Evolutionary conservation across 768 basidiomycete genomes (phyloP).

Genomic region (Fomitopsis serialis): DNA sequence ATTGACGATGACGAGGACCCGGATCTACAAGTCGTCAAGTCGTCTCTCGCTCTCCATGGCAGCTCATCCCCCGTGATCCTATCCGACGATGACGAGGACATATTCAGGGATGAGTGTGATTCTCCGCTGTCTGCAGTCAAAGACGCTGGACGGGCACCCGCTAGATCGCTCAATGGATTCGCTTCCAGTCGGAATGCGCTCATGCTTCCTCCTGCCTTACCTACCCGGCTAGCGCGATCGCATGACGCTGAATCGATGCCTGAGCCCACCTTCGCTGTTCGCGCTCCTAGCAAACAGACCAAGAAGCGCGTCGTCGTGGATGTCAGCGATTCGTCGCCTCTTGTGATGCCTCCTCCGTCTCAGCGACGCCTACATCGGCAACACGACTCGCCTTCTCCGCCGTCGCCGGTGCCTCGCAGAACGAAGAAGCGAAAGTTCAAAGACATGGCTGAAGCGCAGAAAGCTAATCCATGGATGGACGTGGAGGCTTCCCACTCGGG

Average conservation of each 20-base stretch:
- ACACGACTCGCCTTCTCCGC: constrained; percentile 6
- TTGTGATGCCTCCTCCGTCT: constrained; percentile 28
- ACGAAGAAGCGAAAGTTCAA: constrained; percentile 23
- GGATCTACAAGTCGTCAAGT: constrained; percentile 37
- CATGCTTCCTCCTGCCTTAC: constrained; percentile 34
- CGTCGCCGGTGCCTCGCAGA: constrained; percentile 18
- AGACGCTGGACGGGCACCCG: background rate
- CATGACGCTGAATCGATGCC: constrained; percentile 23
- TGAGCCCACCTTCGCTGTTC: constrained; percentile 40
- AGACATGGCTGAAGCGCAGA: constrained; percentile 29
- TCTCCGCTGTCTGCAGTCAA: background rate
- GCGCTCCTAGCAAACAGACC: constrained; percentile 27
- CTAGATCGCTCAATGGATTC: background rate
- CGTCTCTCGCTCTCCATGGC: constrained; percentile 32
- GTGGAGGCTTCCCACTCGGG: constrained; percentile 76
- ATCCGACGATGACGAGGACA: constrained; percentile 7
- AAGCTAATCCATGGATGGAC: constrained; percentile 48
- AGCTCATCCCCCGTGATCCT: background rate
- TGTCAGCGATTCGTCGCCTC: constrained; percentile 21
- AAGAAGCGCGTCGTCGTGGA: constrained; percentile 20
- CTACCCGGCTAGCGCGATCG: constrained; percentile 17
- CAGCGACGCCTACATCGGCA: constrained; percentile 23
- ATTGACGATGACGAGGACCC: constrained; percentile 55
- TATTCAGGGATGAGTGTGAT: background rate
- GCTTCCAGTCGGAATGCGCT: background rate